Conservation (phyloP, 1,139 yeast genomes). For the Tardiomyces depauwii region DNA sequence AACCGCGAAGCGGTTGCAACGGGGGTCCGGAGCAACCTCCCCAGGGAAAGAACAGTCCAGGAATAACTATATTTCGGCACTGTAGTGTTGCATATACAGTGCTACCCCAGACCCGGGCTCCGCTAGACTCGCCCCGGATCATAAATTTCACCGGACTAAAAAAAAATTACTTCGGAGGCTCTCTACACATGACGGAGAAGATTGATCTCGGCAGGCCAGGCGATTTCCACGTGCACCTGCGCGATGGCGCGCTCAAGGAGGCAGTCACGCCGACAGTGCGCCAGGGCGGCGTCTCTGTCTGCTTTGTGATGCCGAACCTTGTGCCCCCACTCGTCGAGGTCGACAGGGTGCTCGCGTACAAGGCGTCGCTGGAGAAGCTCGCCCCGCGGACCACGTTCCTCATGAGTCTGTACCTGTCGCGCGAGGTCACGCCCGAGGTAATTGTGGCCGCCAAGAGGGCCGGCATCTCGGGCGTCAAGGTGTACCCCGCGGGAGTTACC, state of each 20-base stretch:
- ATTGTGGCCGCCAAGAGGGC: slow-evolving; percentile 66
- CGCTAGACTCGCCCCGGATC: no score
- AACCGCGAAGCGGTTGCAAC: no score
- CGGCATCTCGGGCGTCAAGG: slow-evolving; percentile 70
- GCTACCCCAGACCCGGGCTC: no score
- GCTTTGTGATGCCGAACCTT: slow-evolving; percentile 92
- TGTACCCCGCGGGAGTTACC: slow-evolving; percentile 98
- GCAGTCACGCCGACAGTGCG: slow-evolving; percentile 82
- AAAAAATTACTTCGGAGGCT: no score
- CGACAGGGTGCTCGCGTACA: slow-evolving; percentile 61
- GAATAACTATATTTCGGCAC: no score
- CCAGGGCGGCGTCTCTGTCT: slow-evolving; percentile 84
- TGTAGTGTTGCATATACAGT: no score
- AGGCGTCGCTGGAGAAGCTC: slow-evolving; percentile 46
- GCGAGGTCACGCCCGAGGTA: slow-evolving; percentile 73
- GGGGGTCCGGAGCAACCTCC: no score
- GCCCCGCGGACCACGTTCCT: slow-evolving; percentile 80
- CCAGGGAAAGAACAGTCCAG: background rate
- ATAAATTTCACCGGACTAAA: no score
- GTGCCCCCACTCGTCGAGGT: slow-evolving; percentile 88
- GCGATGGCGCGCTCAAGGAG: slow-evolving; percentile 90
- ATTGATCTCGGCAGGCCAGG: slow-evolving; percentile 75
- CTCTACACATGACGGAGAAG: background rate
- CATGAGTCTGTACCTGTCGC: slow-evolving; percentile 79
- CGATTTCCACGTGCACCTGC: slow-evolving; percentile 91